Percentiles rank a stretch among this genome's conserved stretches.
These are phyloP conservation scores for Fusarium proliferatum DNA, from an alignment of 2,329 filamentous ascomycete genomes.

Conservation along the genomic window DNA sequence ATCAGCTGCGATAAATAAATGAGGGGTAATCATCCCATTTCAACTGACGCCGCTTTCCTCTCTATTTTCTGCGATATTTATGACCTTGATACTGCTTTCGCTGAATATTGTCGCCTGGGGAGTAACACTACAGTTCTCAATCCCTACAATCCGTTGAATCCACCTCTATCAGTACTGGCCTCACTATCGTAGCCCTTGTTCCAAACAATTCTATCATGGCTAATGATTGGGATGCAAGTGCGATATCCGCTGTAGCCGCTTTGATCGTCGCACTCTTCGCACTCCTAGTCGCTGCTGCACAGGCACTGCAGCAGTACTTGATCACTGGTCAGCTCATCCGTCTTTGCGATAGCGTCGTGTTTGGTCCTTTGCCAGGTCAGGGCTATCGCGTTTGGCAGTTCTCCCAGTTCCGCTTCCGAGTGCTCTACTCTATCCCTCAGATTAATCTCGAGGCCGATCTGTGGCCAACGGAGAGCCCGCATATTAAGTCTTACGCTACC, in stretches of 20 bases:
- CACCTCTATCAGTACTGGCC: fast-evolving
- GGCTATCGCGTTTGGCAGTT: neutral
- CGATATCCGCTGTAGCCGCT: neutral
- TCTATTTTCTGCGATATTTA: neutral
- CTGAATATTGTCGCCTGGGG: fast-evolving
- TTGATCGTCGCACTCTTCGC: neutral
- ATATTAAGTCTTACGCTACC: neutral
- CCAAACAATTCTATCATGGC: neutral
- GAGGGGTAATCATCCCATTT: neutral
- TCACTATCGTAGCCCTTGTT: fast-evolving
- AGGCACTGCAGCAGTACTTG: neutral
- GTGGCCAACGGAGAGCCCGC: neutral
- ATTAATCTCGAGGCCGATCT: neutral
- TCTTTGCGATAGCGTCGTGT: neutral
- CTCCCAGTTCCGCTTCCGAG: neutral
- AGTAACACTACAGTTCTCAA: no score
- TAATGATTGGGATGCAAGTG: neutral
- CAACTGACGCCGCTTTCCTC: neutral
- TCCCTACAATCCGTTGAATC: fast-evolving
- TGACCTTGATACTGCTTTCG: no score
- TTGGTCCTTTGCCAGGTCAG: neutral
- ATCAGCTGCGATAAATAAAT: neutral
- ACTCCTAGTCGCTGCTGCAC: neutral
- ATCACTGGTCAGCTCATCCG: neutral
- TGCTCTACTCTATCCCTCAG: neutral